A percentile compares a stretch with the other conserved stretches of the same genome.
phyloP scores from a whole-genome alignment of 2,329 filamentous ascomycete species.

The Chrysoporthe cubensis region DNA sequence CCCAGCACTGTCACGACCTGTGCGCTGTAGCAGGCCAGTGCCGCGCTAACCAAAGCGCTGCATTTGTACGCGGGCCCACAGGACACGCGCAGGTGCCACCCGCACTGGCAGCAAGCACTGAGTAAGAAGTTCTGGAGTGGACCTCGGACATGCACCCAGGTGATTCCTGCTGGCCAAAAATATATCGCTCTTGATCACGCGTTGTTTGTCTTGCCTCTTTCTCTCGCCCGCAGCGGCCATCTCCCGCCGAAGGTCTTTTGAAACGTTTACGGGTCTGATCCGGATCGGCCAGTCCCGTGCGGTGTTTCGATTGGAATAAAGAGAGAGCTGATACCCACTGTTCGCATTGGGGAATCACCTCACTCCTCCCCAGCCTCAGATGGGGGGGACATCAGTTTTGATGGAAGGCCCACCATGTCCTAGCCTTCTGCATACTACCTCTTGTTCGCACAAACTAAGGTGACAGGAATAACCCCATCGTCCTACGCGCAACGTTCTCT shows the following conservation, averaged over 20 bases:
- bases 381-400: neutral
- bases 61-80: neutral
- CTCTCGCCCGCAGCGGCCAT: neutral
- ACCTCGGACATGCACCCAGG: neutral
- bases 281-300: too few relatives aligned
- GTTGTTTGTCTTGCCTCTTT: too few relatives aligned
- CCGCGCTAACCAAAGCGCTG: neutral
- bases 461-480: neutral
- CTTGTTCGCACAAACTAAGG: neutral
- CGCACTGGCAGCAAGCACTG: neutral
- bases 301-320: too few relatives aligned
- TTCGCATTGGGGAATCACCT: too few relatives aligned
- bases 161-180: neutral
- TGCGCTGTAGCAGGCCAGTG: neutral
- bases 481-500: neutral
- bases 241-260: neutral
- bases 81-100: slow-evolving; percentile 5
- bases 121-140: neutral
- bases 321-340: too few relatives aligned
- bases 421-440: neutral
- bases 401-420: neutral
- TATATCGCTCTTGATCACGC: neutral
- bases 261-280: neutral
- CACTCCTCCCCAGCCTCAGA: neutral
- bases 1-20: too few relatives aligned